Base-by-base conservation (phyloP, 2,329 filamentous ascomycete genomes). In the Talaromyces pinophilus region DNA sequence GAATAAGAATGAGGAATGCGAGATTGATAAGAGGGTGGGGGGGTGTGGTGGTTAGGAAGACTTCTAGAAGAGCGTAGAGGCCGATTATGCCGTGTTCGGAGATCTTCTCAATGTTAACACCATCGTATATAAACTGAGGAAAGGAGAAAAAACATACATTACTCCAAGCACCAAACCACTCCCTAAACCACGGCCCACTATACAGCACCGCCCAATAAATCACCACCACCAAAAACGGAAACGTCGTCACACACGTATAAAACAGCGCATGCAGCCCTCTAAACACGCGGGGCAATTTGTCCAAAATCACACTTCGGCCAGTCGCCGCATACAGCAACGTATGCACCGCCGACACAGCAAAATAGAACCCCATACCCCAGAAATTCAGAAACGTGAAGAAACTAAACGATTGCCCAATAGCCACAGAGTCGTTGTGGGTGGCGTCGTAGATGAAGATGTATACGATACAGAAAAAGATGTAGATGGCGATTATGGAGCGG, bases 321-420 rank as follows among this genome's bases (percentile, higher is more conserved):
- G 79, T 80, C 50, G 80, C 78, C 13, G 85, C 84, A 79, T 94
- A 95, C 59, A 83, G 84, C 62, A 87, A 80, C 5, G 90, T 92
- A 81, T 96, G 92, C 19, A 87, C 69, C 19, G 89, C 83, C 1
- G 90, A 83, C 72, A 89, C 81, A 65, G 88, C 82, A 75, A 90
- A 89, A 82, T 96, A 96, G 80, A 93, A 94, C 28, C 86, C 88
- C 42, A 94, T 80, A 1, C 91, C 91, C 91, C 91, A 95, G 83
- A 90, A 95, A 10, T 90, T 92, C 67, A 95, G 82, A 73, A 88
- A 83, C 33, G 92, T 96, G 82, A 96, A 96, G 83, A 87, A 96
- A 72, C 88, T 92, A 81, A 96, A 95, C 55, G 84, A 85, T 55
- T 82, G 78, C 62, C 82, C 80, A 30, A 86, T 84, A 1, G 72